A percentile compares a stretch with the other conserved stretches of the same genome.
phyloP scores from a whole-genome alignment of 2,329 filamentous ascomycete genomes.

The Sporothrix inflata region DNA sequence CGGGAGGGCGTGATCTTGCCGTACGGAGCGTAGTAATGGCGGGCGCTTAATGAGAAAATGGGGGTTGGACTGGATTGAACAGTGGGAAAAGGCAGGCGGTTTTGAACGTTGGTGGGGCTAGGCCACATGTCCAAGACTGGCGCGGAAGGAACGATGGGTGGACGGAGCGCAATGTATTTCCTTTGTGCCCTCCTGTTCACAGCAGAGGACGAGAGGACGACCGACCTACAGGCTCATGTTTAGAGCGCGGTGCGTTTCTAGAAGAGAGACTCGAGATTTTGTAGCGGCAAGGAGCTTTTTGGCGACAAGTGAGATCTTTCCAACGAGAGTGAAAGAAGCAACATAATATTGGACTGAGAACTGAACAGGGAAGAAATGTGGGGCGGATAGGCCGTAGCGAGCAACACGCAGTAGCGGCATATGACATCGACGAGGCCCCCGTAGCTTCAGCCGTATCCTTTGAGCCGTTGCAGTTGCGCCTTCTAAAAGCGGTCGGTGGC shows the following conservation, averaged over 20 bases:
- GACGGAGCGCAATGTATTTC: background rate
- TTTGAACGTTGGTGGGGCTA: background rate
- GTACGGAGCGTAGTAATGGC: conserved; percentile 3
- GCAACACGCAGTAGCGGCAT: conserved; percentile 13
- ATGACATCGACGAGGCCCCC: background rate
- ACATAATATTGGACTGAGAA: background rate
- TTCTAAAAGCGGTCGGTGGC: conserved; percentile 6
- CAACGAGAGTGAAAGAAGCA: background rate
- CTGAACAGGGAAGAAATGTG: background rate
- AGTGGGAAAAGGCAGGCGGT: conserved; percentile 9
- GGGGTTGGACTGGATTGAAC: background rate
- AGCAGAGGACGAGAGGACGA: too few relatives aligned
- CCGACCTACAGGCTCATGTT: too few relatives aligned
- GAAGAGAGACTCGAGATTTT: too few relatives aligned
- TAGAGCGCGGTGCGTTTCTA: too few relatives aligned
- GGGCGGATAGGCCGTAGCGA: background rate
- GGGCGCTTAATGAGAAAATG: conserved; percentile 19
- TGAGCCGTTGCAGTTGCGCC: too few relatives aligned
- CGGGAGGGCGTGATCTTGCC: conserved; percentile 9
- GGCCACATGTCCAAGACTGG: conserved; percentile 5
- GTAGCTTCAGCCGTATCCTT: background rate
- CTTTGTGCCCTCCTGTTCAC: background rate
- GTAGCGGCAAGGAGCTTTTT: too few relatives aligned
- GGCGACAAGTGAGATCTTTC: background rate
- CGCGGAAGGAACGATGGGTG: conserved; percentile 3